Percentiles rank a stretch among this genome's conserved stretches.
Conservation (phyloP, 805 yeast genomes). For the Candida orba region DNA sequence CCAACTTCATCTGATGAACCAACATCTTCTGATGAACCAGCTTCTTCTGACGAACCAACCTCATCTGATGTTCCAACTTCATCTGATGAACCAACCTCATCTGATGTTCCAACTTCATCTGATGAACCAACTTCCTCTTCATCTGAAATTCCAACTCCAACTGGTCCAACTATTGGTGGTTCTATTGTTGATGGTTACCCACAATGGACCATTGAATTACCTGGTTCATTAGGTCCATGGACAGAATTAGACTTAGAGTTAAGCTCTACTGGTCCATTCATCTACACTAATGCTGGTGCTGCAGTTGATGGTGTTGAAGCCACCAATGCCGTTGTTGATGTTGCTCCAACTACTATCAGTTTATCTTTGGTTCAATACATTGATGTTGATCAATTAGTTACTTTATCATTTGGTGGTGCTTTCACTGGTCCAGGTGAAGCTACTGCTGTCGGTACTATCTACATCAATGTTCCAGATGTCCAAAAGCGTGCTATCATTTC, state of each 20-base stretch:
- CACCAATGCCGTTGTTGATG: not conserved
- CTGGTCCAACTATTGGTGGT: not conserved
- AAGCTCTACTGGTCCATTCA: not conserved
- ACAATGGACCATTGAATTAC: not conserved
- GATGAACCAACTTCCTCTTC: constrained; percentile 1
- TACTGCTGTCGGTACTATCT: not conserved
- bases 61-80: not conserved
- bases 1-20: too few relatives aligned
- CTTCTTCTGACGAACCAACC: too few relatives aligned
- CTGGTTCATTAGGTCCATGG: constrained; percentile 4
- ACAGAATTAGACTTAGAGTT: not conserved
- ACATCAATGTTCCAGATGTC: not conserved
- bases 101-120: constrained; percentile 7
- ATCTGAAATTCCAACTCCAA: not conserved
- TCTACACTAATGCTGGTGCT: constrained; percentile 3
- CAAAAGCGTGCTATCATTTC: not conserved
- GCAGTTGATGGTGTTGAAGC: constrained; percentile 5
- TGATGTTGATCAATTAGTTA: constrained; percentile 12
- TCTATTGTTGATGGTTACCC: not conserved
- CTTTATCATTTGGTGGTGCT: not conserved
- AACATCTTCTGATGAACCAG: too few relatives aligned
- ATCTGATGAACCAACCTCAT: not conserved
- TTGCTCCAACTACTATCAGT: not conserved
- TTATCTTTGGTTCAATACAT: not conserved
- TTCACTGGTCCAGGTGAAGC: not conserved